Percentiles rank a stretch among this genome's conserved stretches.
phyloP scores from a whole-genome alignment of 2,329 filamentous ascomycete genomes.

The Ceratocystiopsis brevicomis region DNA sequence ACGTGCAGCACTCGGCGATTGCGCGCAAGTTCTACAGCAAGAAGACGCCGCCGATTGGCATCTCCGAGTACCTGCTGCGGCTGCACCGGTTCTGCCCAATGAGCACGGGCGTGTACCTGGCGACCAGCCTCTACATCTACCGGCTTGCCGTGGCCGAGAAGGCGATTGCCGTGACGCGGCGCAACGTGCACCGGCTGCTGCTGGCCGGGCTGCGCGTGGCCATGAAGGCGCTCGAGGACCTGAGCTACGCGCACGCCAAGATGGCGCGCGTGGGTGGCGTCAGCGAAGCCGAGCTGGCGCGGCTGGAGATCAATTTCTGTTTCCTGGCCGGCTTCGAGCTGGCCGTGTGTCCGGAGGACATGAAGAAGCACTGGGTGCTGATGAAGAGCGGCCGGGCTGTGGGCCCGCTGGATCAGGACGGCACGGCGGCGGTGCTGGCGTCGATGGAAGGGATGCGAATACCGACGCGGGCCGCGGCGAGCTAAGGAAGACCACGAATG shows the following conservation, averaged over 20 bases:
- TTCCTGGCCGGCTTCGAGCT: conserved; percentile 75
- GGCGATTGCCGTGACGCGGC: conserved; percentile 59
- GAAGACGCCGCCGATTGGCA: conserved; percentile 59
- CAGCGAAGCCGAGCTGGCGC: conserved; percentile 58
- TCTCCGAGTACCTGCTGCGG: conserved; percentile 70
- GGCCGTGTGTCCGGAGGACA: conserved; percentile 37
- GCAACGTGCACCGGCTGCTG: conserved; percentile 73
- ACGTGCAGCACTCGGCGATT: conserved; percentile 66
- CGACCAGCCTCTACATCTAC: conserved; percentile 73
- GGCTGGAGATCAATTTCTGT: conserved; percentile 77
- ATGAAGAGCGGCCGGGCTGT: conserved; percentile 22
- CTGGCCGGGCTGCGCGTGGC: conserved; percentile 72
- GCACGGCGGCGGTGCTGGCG: conserved; percentile 4
- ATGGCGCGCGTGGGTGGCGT: conserved; percentile 82
- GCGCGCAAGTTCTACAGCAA: conserved; percentile 90
- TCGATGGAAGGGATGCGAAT: conserved; percentile 1
- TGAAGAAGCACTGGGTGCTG: conserved; percentile 48
- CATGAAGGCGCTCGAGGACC: conserved; percentile 88
- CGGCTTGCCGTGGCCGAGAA: conserved; percentile 60
- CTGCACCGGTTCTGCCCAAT: conserved; percentile 85
- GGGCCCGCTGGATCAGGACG: conserved; percentile 8
- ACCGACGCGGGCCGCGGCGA: background rate
- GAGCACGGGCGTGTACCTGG: conserved; percentile 83
- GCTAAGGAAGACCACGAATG: conserved; percentile 11
- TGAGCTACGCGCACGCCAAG: conserved; percentile 67